Conservation (phyloP, 2,329 filamentous ascomycete species). For the Colletotrichum caudatum region DNA sequence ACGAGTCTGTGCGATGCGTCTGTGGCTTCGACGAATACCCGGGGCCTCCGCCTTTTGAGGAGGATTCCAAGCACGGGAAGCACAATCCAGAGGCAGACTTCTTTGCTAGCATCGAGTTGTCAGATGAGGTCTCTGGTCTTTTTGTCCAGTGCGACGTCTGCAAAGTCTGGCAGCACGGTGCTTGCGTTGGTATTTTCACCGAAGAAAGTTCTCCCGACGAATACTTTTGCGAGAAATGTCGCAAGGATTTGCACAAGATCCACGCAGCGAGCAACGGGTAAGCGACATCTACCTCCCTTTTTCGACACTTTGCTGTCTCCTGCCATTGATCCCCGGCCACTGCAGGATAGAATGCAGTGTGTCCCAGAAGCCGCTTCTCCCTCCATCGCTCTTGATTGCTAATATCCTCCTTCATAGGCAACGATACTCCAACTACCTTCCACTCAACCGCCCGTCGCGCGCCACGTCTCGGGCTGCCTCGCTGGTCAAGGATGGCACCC, state of each 20-base stretch:
- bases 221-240: conserved; percentile 97
- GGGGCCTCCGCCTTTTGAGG: conserved; percentile 77
- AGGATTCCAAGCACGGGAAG: conserved; percentile 65
- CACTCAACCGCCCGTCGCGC: conserved; percentile 67
- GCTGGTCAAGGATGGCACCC: conserved; percentile 71
- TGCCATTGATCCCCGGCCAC: conserved; percentile 1
- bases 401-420: conserved; percentile 58
- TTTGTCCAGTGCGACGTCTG: conserved; percentile 98
- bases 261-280: conserved; percentile 87
- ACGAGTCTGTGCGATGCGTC: conserved; percentile 95
- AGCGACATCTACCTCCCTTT: conserved; percentile 52
- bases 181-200: conserved; percentile 96
- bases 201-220: conserved; percentile 94
- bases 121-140: conserved; percentile 90
- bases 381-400: conserved; percentile 8
- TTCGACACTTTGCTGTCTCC: conserved; percentile 28
- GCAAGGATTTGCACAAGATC: conserved; percentile 90
- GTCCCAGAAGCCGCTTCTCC: not conserved
- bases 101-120: conserved; percentile 71
- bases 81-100: conserved; percentile 69
- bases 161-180: conserved; percentile 99
- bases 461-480: conserved; percentile 73
- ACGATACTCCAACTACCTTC: conserved; percentile 75
- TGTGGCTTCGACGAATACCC: conserved; percentile 97
- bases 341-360: too few species aligned